Conservation (phyloP, 768 basidiomycete species). For the Tephrocybe sp. region DNA sequence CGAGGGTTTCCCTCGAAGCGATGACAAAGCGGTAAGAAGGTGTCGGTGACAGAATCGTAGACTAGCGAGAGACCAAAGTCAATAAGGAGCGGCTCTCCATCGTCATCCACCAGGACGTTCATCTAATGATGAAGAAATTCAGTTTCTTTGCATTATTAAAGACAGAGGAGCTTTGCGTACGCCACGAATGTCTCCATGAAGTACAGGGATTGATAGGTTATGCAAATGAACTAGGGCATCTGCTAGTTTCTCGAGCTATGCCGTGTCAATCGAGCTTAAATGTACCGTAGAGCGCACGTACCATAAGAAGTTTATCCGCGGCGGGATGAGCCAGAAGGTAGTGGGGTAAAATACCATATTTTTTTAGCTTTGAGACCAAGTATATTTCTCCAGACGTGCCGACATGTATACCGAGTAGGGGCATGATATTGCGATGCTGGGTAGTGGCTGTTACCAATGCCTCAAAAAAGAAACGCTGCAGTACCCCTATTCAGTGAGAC, state of each 20-base stretch:
- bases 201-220: slow-evolving; percentile 4
- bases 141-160: neutral
- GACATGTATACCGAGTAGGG: slow-evolving; percentile 8
- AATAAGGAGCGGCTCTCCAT: slow-evolving; percentile 12
- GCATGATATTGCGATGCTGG: slow-evolving; percentile 11
- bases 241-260: slow-evolving; percentile 12
- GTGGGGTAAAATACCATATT: slow-evolving; percentile 7
- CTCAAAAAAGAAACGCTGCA: slow-evolving; percentile 13
- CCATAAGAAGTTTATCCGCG: slow-evolving; percentile 6
- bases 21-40: slow-evolving; percentile 3
- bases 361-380: slow-evolving; percentile 10
- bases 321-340: slow-evolving; percentile 1
- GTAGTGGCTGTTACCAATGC: slow-evolving; percentile 1
- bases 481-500: neutral
- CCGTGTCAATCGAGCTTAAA: neutral
- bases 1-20: slow-evolving; percentile 4
- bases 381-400: neutral
- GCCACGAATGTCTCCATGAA: slow-evolving; percentile 18
- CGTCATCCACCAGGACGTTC: slow-evolving; percentile 15
- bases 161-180: slow-evolving; percentile 1
- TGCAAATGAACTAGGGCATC: slow-evolving; percentile 12
- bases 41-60: neutral
- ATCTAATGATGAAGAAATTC: neutral
- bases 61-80: slow-evolving; percentile 11
- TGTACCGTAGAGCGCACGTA: neutral